Conservation (phyloP, 441 rosid species). For the Theobroma grandiflorum region DNA sequence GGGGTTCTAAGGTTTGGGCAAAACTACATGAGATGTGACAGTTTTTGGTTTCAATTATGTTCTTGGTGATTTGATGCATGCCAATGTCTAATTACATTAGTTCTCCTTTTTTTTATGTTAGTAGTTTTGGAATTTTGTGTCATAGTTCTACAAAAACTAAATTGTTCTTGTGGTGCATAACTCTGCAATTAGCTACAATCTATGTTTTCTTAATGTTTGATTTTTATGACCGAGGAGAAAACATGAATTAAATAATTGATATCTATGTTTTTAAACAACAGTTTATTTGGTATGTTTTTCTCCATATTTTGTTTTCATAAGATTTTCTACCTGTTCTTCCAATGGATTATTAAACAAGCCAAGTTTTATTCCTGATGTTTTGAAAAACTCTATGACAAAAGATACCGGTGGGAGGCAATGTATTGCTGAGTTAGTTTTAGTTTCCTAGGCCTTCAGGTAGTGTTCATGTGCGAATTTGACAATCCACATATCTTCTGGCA, state of each 20-base stretch:
- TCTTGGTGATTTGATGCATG: constrained; percentile 21
- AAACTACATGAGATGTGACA: constrained; percentile 9
- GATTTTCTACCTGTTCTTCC: constrained; percentile 20
- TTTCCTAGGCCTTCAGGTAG: constrained; percentile 5
- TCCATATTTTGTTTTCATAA: not conserved
- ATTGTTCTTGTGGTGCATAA: not conserved
- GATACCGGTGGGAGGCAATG: not conserved
- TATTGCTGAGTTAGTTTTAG: not conserved
- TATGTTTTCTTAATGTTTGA: not conserved
- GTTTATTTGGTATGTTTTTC: not conserved
- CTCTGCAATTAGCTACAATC: not conserved
- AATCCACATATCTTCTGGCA: constrained; percentile 9
- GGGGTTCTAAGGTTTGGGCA: not conserved
- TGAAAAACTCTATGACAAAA: not conserved
- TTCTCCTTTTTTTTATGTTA: not conserved
- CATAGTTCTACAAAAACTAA: not conserved
- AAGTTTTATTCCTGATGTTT: not conserved
- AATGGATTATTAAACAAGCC: constrained; percentile 10
- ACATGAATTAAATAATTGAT: not conserved
- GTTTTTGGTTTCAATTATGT: constrained; percentile 8
- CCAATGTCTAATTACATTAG: not conserved
- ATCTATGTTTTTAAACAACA: not conserved
- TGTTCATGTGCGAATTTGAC: not conserved
- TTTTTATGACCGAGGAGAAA: constrained; percentile 3
- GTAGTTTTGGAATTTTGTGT: not conserved